Conservation (phyloP, 257 asterid species). For the Ilex asprella region DNA sequence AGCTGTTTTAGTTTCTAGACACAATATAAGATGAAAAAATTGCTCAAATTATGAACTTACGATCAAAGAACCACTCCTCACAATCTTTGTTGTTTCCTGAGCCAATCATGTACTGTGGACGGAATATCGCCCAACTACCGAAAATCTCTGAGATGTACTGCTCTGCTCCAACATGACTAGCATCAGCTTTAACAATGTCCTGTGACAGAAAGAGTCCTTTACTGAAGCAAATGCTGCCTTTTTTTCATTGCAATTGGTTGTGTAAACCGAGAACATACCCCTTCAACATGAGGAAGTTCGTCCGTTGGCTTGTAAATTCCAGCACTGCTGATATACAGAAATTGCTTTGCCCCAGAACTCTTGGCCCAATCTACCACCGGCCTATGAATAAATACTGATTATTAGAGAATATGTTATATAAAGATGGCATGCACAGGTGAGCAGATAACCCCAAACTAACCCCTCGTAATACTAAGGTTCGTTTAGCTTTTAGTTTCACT, state of each 20-base stretch:
- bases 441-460: background rate
- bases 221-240: constrained; percentile 2
- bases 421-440: background rate
- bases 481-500: background rate
- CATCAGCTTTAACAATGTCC: constrained; percentile 86
- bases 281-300: constrained; percentile 95
- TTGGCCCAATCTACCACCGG: constrained; percentile 97
- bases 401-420: background rate
- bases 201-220: constrained; percentile 21
- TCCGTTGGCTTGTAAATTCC: constrained; percentile 91
- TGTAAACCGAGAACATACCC: constrained; percentile 40
- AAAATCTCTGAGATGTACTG: constrained; percentile 68
- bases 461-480: background rate
- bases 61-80: constrained; percentile 97
- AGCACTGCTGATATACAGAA: constrained; percentile 89
- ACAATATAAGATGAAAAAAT: too few relatives aligned
- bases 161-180: constrained; percentile 91
- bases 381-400: constrained; percentile 27
- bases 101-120: constrained; percentile 96
- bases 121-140: constrained; percentile 67
- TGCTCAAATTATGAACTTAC: constrained; percentile 38
- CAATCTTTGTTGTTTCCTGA: constrained; percentile 98
- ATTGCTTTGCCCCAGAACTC: constrained; percentile 67
- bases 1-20: too few relatives aligned
- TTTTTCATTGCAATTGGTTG: constrained; percentile 6